Evolutionary conservation across 2,329 filamentous ascomycete genomes (phyloP).

Genomic region (Hortaea werneckii): DNA sequence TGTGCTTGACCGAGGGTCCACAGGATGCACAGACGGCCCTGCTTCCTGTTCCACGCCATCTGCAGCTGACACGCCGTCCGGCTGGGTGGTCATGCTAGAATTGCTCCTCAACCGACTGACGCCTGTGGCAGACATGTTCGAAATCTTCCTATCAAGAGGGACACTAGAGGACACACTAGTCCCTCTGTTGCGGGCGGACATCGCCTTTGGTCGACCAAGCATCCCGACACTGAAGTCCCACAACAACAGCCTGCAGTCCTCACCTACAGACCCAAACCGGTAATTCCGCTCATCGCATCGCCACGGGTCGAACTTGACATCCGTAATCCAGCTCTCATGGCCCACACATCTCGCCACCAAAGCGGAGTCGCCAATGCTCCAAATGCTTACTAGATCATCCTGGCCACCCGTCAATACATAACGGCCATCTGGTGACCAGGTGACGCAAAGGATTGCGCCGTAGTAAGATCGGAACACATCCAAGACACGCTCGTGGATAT

Average conservation of each 20-base stretch:
- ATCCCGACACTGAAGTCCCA: slow-evolving; percentile 99
- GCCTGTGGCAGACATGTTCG: slow-evolving; percentile 26
- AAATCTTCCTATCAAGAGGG: slow-evolving; percentile 31
- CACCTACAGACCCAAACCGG: slow-evolving; percentile 88
- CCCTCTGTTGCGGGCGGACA: slow-evolving; percentile 45
- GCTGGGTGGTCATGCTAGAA: slow-evolving; percentile 49
- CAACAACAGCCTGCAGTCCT: slow-evolving; percentile 79
- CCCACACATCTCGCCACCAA: slow-evolving; percentile 89
- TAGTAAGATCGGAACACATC: slow-evolving; percentile 88
- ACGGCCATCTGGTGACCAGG: slow-evolving; percentile 94
- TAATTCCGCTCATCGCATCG: slow-evolving; percentile 92
- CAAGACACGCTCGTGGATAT: slow-evolving; percentile 76
- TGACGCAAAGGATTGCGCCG: slow-evolving; percentile 82
- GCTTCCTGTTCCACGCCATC: slow-evolving; percentile 12
- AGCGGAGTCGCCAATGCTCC: slow-evolving; percentile 73
- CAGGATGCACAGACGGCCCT: slow-evolving; percentile 57
- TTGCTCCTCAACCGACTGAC: slow-evolving; percentile 58
- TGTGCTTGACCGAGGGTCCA: slow-evolving; percentile 74
- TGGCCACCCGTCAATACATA: slow-evolving; percentile 93
- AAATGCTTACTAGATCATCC: slow-evolving; percentile 92
- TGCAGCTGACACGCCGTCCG: slow-evolving; percentile 11
- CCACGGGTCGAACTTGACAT: slow-evolving; percentile 93
- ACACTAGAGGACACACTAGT: slow-evolving; percentile 41
- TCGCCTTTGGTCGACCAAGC: slow-evolving; percentile 76
- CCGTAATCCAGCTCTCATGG: slow-evolving; percentile 90